A percentile compares a stretch with the other conserved stretches of the same genome.
Conservation (phyloP, 306 rosid genomes). For the Pachyrhizus erosus region DNA sequence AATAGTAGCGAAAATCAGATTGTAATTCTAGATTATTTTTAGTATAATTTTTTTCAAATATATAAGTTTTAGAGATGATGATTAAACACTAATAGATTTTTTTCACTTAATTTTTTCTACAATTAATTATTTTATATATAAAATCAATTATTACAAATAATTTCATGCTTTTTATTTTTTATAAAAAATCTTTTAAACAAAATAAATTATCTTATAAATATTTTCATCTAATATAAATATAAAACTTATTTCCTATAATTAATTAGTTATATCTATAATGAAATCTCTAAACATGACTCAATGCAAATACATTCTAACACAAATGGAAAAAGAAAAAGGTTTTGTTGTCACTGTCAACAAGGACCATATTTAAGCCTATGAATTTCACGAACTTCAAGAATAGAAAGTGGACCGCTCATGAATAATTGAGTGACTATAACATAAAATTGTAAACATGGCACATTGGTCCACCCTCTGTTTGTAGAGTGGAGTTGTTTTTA, state of each 20-base stretch:
- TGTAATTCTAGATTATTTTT: not conserved
- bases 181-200: not conserved
- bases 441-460: not conserved
- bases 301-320: not conserved
- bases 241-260: not conserved
- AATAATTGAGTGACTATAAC: not conserved
- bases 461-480: not conserved
- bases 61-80: not conserved
- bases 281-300: not conserved
- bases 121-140: not conserved
- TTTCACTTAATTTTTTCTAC: not conserved
- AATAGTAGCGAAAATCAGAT: not conserved
- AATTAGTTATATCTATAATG: not conserved
- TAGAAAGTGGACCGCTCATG: conserved; percentile 4
- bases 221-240: not conserved
- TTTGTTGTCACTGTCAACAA: not conserved
- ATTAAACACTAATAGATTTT: not conserved
- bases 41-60: not conserved
- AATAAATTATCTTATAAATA: not conserved
- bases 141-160: not conserved
- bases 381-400: conserved; percentile 16
- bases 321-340: not conserved
- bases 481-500: not conserved
- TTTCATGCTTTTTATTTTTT: not conserved
- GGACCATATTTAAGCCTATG: conserved; percentile 5